Conservation (phyloP, 257 asterid genomes). For the Fraxinus americana region DNA sequence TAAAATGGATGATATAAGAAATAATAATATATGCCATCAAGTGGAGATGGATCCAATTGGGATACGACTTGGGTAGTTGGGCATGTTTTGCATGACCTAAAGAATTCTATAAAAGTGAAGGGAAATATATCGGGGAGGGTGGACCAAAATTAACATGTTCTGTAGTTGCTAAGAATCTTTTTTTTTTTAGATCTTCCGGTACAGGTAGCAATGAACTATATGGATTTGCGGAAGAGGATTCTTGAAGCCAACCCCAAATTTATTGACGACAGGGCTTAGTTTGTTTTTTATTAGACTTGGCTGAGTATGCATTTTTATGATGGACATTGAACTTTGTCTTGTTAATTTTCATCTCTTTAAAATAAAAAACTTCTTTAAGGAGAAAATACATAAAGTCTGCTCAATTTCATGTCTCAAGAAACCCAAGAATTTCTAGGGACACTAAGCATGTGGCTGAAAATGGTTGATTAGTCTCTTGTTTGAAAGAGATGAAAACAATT, state of each 20-base stretch:
- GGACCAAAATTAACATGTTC: neutral
- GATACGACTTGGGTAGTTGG: neutral
- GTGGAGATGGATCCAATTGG: neutral
- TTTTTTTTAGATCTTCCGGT: neutral
- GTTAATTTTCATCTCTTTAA: no score
- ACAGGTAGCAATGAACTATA: neutral
- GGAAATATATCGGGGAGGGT: neutral
- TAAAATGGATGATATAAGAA: neutral
- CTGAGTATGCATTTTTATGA: neutral
- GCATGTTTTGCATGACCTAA: neutral
- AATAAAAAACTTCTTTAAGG: neutral
- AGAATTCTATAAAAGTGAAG: neutral
- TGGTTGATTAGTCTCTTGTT: no score
- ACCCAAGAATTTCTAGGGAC: no score
- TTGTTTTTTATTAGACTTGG: no score
- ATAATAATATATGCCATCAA: neutral
- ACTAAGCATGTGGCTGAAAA: no score
- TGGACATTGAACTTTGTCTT: neutral
- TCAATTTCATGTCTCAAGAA: no score
- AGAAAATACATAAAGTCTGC: neutral
- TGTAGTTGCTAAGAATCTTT: neutral
- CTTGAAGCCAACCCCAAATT: neutral
- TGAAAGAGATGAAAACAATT: no score
- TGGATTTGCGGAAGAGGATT: neutral
- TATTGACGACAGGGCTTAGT: neutral